Conservation (phyloP, 345 rosid species). For the Cochlearia excelsa region DNA sequence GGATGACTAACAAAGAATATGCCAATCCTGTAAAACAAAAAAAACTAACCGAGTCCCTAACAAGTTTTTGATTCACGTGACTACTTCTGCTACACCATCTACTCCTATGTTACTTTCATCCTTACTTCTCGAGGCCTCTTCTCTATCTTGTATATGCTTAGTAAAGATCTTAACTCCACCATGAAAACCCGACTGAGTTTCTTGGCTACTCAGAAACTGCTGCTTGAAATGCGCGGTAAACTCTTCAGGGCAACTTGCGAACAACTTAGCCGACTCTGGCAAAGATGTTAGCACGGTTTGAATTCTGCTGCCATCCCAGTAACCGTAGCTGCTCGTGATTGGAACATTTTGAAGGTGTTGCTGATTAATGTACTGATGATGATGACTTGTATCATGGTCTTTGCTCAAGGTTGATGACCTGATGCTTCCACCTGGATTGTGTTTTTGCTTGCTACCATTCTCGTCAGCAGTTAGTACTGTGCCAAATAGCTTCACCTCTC, state of each 20-base stretch:
- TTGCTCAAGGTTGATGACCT: constrained; percentile 45
- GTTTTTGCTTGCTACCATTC: constrained; percentile 36
- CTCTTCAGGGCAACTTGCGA: constrained; percentile 77
- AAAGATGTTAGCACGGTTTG: constrained; percentile 66
- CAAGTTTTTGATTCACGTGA: constrained; percentile 23
- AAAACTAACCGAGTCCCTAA: constrained; percentile 32
- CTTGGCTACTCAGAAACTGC: constrained; percentile 29
- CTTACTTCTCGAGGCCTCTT: constrained; percentile 20
- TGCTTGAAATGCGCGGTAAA: constrained; percentile 38
- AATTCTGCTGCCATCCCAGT: constrained; percentile 83
- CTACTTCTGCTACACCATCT: constrained; percentile 36
- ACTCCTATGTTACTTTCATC: constrained; percentile 34
- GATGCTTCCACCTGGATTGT: constrained; percentile 35
- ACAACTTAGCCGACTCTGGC: constrained; percentile 65
- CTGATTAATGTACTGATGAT: constrained; percentile 46
- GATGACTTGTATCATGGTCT: constrained; percentile 43
- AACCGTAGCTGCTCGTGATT: constrained; percentile 53
- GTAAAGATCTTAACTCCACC: constrained; percentile 25
- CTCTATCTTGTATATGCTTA: constrained; percentile 23
- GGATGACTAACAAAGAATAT: constrained; percentile 33
- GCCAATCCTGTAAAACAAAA: constrained; percentile 23
- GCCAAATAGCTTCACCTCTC: constrained; percentile 83
- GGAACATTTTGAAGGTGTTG: constrained; percentile 58
- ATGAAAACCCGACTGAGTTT: constrained; percentile 24
- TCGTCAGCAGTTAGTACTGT: constrained; percentile 56